phyloP scores from a whole-genome alignment of 192 early-diverging fungal species.

The Geosiphon pyriformis region DNA sequence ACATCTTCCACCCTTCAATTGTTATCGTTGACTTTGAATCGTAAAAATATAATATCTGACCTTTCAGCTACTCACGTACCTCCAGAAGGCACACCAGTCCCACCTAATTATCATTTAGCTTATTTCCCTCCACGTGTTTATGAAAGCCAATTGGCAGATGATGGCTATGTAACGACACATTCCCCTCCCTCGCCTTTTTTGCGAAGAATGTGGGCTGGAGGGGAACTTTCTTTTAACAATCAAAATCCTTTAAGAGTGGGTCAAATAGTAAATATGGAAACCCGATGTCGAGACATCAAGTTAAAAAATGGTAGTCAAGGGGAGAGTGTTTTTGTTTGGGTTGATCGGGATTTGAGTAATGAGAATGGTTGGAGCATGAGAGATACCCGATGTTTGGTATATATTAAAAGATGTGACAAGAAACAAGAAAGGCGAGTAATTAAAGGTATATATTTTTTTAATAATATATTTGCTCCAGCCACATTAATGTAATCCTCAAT shows the following conservation, averaged over 20 bases:
- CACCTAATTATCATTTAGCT: conserved; percentile 69
- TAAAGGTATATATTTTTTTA: conserved; percentile 26
- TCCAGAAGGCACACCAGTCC: conserved; percentile 41
- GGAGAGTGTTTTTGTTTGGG: conserved; percentile 62
- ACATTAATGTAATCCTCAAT: not conserved
- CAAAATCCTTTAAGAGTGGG: conserved; percentile 59
- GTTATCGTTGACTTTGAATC: conserved; percentile 3
- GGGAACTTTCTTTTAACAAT: conserved; percentile 52
- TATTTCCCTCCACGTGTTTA: conserved; percentile 73
- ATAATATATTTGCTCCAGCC: too few relatives aligned
- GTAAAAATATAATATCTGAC: conserved; percentile 1
- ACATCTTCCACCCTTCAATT: conserved; percentile 10
- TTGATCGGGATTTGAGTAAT: conserved; percentile 62
- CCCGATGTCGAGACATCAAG: conserved; percentile 47
- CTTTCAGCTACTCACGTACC: not conserved
- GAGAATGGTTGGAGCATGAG: conserved; percentile 50
- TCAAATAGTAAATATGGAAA: conserved; percentile 55
- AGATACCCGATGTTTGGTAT: conserved; percentile 67
- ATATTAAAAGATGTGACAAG: conserved; percentile 39
- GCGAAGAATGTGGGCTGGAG: conserved; percentile 88
- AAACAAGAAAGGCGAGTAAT: conserved; percentile 23
- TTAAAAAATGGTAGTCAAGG: conserved; percentile 48
- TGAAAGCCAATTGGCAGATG: conserved; percentile 61
- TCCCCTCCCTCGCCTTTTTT: conserved; percentile 71
- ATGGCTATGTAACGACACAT: conserved; percentile 78